These are phyloP conservation scores for Scenedesmus sp. DNA, from an alignment of 163 green algal species.

Conservation along the genomic window DNA sequence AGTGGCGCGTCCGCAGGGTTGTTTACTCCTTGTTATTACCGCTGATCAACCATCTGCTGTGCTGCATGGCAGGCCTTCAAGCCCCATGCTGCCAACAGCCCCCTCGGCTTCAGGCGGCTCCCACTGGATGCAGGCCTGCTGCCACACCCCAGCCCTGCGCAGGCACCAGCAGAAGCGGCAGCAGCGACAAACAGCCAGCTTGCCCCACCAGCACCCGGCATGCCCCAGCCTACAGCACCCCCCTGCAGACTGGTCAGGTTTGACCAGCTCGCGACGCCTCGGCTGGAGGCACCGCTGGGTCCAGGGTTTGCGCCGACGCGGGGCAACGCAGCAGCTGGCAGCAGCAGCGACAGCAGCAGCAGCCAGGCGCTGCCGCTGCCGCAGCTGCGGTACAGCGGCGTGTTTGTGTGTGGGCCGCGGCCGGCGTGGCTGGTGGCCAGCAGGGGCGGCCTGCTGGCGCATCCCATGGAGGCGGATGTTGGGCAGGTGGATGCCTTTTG, in stretches of 20 bases:
- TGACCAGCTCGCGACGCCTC: slow-evolving; percentile 52
- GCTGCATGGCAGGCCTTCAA: slow-evolving; percentile 28
- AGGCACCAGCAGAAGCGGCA: slow-evolving; percentile 19
- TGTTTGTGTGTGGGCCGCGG: slow-evolving; percentile 80
- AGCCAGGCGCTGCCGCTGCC: slow-evolving; percentile 17
- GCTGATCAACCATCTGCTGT: neutral
- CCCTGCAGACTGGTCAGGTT: slow-evolving; percentile 53
- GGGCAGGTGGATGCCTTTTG: slow-evolving; percentile 78
- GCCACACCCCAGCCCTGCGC: slow-evolving; percentile 10
- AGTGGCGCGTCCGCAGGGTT: no score
- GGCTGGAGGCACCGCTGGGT: neutral
- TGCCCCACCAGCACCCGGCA: neutral
- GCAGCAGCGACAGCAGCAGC: neutral
- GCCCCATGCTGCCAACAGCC: neutral
- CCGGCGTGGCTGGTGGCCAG: slow-evolving; percentile 82
- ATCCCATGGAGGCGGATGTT: slow-evolving; percentile 65
- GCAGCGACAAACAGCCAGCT: neutral
- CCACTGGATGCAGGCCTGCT: slow-evolving; percentile 53
- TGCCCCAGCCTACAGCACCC: neutral
- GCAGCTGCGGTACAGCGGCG: slow-evolving; percentile 66
- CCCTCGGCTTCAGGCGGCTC: slow-evolving; percentile 57
- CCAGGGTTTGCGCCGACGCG: slow-evolving; percentile 6
- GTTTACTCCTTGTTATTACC: no score
- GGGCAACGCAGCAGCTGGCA: neutral
- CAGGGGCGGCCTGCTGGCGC: slow-evolving; percentile 70